phyloP scores from a whole-genome alignment of 2,329 filamentous ascomycete species.

The Ceratocystis albifundus region DNA sequence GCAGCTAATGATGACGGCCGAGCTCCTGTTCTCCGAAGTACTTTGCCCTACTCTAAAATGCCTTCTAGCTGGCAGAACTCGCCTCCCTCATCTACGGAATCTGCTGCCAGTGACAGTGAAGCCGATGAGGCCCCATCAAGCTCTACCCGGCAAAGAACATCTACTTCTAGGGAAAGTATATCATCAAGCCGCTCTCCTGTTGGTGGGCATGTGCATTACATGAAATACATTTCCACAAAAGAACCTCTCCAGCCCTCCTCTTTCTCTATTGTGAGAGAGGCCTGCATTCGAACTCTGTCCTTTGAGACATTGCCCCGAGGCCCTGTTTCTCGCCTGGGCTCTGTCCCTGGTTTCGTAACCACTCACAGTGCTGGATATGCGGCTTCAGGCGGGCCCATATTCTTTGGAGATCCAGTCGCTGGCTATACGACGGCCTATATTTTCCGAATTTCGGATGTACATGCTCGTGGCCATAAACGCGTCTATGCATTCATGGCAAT shows the following conservation, averaged over 20 bases:
- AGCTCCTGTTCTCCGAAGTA: conserved; percentile 49
- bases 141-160: conserved; percentile 34
- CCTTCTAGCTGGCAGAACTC: conserved; percentile 34
- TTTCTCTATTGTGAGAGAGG: conserved; percentile 55
- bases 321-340: conserved; percentile 32
- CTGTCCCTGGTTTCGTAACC: conserved; percentile 39
- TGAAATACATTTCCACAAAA: conserved; percentile 58
- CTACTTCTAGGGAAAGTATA: conserved; percentile 38
- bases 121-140: conserved; percentile 37
- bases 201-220: conserved; percentile 49
- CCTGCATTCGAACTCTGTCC: conserved; percentile 54
- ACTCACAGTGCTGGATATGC: conserved; percentile 43
- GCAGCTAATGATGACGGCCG: conserved; percentile 30
- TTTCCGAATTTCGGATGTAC: conserved; percentile 56
- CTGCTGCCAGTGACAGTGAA: conserved; percentile 40
- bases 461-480: conserved; percentile 56
- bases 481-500: conserved; percentile 57
- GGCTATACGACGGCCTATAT: conserved; percentile 61
- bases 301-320: conserved; percentile 53
- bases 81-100: conserved; percentile 42
- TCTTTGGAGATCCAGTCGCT: conserved; percentile 53
- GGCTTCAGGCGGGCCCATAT: conserved; percentile 53
- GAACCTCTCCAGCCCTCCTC: conserved; percentile 50
- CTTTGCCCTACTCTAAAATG: conserved; percentile 49
- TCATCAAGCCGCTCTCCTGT: conserved; percentile 37